Evolutionary conservation across 139 green algal genomes (phyloP).

Genomic region (Chlorella ohadii): DNA sequence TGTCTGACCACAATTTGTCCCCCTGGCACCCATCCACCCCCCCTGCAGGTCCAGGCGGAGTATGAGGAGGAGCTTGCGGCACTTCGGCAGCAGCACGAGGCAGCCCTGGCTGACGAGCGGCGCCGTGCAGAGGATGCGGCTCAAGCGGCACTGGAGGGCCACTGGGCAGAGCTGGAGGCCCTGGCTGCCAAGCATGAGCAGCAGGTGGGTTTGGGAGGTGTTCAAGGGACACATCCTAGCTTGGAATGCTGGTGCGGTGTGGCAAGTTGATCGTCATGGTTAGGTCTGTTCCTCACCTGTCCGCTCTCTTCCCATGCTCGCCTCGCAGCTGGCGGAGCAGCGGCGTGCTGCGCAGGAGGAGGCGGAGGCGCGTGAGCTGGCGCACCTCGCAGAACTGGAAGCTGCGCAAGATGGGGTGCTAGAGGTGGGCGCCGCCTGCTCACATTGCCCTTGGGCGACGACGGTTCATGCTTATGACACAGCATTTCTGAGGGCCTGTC

Average conservation of each 20-base stretch:
- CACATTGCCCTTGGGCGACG: no score
- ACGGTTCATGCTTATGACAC: no score
- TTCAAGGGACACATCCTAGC: no score
- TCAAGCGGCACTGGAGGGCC: no score
- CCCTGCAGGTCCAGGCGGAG: background rate
- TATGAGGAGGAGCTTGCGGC: background rate
- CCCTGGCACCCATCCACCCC: no score
- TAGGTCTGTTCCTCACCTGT: background rate
- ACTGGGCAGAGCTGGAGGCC: slow-evolving; percentile 1
- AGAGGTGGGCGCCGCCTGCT: background rate
- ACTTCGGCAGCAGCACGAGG: slow-evolving; percentile 7
- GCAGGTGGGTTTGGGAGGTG: background rate
- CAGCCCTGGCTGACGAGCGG: background rate
- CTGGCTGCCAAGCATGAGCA: slow-evolving; percentile 20
- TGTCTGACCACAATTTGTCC: no score
- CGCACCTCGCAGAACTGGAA: slow-evolving; percentile 37
- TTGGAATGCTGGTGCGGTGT: no score
- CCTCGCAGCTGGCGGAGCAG: background rate
- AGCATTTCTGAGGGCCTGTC: no score
- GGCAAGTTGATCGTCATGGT: no score
- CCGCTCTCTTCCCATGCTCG: background rate
- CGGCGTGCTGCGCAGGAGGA: background rate
- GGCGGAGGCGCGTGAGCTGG: slow-evolving; percentile 7
- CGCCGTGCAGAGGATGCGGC: background rate
- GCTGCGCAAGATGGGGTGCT: slow-evolving; percentile 8